These are phyloP conservation scores for Colletotrichum chrysophilum DNA, from an alignment of 2,329 filamentous ascomycete genomes.

Conservation along the genomic window DNA sequence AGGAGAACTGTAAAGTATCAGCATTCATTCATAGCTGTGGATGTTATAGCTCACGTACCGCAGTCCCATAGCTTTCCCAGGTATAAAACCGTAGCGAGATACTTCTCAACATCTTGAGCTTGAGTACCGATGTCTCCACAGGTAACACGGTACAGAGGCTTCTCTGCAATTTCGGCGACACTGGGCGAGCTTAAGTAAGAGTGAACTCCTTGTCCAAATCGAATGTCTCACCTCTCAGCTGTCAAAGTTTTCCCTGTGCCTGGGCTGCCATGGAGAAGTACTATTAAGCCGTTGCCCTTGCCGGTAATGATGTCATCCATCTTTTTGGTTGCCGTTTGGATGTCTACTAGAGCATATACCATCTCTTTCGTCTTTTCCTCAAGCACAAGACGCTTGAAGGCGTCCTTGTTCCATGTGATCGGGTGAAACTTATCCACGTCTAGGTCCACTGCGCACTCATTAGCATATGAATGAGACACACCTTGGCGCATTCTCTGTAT, in stretches of 20 bases:
- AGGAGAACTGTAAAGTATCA: fast-evolving
- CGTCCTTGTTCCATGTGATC: fast-evolving
- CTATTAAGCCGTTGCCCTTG: fast-evolving
- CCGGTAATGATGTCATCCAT: background rate
- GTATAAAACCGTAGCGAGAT: fast-evolving
- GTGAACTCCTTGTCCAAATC: fast-evolving
- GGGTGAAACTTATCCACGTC: background rate
- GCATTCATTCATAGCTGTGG: fast-evolving
- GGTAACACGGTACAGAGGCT: background rate
- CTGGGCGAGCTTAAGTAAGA: fast-evolving
- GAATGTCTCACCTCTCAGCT: fast-evolving
- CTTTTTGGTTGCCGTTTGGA: background rate
- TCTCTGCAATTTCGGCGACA: background rate
- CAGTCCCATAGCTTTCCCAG: background rate
- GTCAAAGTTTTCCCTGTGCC: fast-evolving
- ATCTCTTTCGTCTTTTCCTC: background rate
- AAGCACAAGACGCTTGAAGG: background rate
- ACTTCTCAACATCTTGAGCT: background rate
- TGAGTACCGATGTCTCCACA: background rate
- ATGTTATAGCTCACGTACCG: fast-evolving
- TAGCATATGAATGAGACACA: background rate
- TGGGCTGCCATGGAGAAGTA: background rate
- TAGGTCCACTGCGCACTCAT: fast-evolving
- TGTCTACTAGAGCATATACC: background rate
- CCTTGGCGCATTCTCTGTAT: no score